A percentile compares a stretch with the other conserved stretches of the same genome.
These are phyloP conservation scores for Daldinia grandis DNA, from an alignment of 495 filamentous ascomycete genomes.

Conservation along the genomic window DNA sequence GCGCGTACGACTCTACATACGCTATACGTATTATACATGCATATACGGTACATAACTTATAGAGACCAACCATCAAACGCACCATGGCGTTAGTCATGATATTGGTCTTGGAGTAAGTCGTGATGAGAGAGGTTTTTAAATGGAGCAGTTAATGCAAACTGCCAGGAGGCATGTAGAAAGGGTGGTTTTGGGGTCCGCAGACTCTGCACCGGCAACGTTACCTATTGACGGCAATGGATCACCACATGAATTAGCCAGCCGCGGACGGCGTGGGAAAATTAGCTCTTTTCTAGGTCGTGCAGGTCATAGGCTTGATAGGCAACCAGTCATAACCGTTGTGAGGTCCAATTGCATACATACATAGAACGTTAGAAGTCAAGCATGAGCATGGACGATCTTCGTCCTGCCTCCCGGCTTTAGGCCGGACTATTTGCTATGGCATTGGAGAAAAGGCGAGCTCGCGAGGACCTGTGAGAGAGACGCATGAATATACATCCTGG, in stretches of 20 bases:
- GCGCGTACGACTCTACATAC: slow-evolving; percentile 24
- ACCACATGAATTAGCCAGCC: slow-evolving; percentile 36
- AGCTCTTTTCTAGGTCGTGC: slow-evolving; percentile 33
- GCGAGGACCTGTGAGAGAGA: background rate
- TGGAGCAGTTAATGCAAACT: slow-evolving; percentile 23
- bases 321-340: slow-evolving; percentile 23
- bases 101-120: slow-evolving; percentile 15
- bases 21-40: background rate
- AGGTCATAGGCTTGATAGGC: slow-evolving; percentile 36
- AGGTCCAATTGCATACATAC: slow-evolving; percentile 30
- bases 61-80: background rate
- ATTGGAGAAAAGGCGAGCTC: slow-evolving; percentile 25
- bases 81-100: background rate
- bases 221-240: slow-evolving; percentile 26
- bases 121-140: slow-evolving; percentile 2
- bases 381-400: slow-evolving; percentile 29
- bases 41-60: background rate
- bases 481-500: slow-evolving; percentile 24
- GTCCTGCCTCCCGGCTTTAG: slow-evolving; percentile 29
- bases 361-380: slow-evolving; percentile 19
- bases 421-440: slow-evolving; percentile 23
- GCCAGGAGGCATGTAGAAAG: slow-evolving; percentile 20
- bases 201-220: slow-evolving; percentile 32
- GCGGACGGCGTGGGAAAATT: slow-evolving; percentile 40
- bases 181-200: slow-evolving; percentile 37